phyloP scores from a whole-genome alignment of 192 early-diverging fungal species.

The Mortierella hygrophila region DNA sequence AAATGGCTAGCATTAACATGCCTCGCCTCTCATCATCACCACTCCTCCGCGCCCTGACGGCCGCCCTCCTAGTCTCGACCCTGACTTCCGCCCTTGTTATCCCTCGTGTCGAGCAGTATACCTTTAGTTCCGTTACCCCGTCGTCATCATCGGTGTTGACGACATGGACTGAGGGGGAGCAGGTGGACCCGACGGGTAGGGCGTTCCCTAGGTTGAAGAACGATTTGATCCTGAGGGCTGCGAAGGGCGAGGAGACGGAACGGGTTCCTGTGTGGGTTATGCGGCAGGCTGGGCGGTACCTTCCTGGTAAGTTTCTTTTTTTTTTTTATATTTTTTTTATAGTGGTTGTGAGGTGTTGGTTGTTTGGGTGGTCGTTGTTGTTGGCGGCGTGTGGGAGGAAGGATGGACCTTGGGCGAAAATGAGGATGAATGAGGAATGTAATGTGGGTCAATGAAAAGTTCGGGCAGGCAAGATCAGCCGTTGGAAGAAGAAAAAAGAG shows the following conservation, averaged over 20 bases:
- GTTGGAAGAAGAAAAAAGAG: neutral
- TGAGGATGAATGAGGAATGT: no score
- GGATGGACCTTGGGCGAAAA: neutral
- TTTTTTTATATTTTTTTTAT: neutral
- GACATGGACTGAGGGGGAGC: neutral
- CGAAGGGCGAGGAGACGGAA: slow-evolving; percentile 81
- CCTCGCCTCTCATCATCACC: neutral
- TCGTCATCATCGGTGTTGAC: neutral
- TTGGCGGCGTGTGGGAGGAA: neutral
- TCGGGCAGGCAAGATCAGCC: neutral
- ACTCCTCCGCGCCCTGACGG: neutral
- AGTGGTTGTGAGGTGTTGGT: neutral
- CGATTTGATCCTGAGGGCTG: slow-evolving; percentile 90
- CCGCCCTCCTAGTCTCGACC: neutral
- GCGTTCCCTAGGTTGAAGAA: slow-evolving; percentile 88
- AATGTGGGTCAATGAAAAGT: neutral
- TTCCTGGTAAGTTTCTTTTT: slow-evolving; percentile 78
- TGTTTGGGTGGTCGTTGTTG: neutral
- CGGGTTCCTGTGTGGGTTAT: slow-evolving; percentile 98
- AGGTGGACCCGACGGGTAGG: neutral
- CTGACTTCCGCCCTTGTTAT: neutral
- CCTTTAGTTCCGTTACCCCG: neutral
- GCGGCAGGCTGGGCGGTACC: slow-evolving; percentile 96
- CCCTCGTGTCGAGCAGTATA: neutral
- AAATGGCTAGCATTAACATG: neutral